phyloP scores from a whole-genome alignment of 768 basidiomycete species.

The Megacollybia marginata region DNA sequence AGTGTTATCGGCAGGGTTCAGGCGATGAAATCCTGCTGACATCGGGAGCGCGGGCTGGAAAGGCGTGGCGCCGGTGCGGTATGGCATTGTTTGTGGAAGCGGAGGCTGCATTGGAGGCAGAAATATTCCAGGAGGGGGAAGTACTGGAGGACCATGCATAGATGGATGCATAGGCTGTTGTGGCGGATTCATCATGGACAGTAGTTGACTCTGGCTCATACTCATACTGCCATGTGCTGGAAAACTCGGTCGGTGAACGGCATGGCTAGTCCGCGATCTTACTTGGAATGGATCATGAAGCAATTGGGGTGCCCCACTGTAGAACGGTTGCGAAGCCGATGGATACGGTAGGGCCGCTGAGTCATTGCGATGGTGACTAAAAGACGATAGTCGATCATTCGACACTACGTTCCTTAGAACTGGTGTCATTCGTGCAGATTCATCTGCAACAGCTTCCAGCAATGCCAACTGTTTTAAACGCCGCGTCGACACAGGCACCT shows the following conservation, averaged over 20 bases:
- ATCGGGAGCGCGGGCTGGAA: background rate
- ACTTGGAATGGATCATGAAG: constrained; percentile 31
- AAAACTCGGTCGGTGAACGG: constrained; percentile 24
- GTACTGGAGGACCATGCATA: background rate
- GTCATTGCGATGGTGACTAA: constrained; percentile 1
- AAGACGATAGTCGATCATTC: constrained; percentile 2
- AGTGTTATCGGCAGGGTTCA: background rate
- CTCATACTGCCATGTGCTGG: constrained; percentile 29
- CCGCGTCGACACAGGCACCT: constrained; percentile 51
- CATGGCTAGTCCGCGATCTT: constrained; percentile 41
- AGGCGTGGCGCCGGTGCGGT: background rate
- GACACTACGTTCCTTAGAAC: constrained; percentile 18
- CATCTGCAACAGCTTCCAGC: constrained; percentile 64
- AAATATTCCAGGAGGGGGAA: background rate
- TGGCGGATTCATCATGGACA: constrained; percentile 32
- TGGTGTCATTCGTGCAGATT: constrained; percentile 60
- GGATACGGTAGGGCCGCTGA: constrained; percentile 1
- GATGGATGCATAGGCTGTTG: constrained; percentile 1
- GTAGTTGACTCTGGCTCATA: constrained; percentile 46
- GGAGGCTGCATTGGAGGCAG: background rate
- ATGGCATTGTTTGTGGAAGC: background rate
- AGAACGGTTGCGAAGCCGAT: constrained; percentile 1
- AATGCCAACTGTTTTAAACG: constrained; percentile 64
- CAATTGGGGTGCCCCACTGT: constrained; percentile 1
- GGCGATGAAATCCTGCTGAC: background rate